These are phyloP conservation scores for Aspergillus sp. DNA, from an alignment of 2,329 filamentous ascomycete species.

Conservation along the genomic window DNA sequence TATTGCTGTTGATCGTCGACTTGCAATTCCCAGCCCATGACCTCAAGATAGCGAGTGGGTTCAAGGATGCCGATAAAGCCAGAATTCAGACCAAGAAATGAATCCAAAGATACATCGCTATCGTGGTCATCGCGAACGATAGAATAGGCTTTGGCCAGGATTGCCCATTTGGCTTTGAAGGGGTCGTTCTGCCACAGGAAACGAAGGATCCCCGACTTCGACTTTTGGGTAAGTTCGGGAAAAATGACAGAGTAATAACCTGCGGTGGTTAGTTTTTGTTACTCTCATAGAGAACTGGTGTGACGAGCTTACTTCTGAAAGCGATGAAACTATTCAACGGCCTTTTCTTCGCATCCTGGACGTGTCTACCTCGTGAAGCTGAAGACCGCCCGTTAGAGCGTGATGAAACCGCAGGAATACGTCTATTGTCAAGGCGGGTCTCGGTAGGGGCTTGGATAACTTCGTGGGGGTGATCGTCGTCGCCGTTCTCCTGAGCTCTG, in stretches of 20 bases:
- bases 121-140: conserved; percentile 53
- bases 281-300: background rate
- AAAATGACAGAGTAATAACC: conserved; percentile 51
- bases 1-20: conserved; percentile 29
- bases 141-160: conserved; percentile 57
- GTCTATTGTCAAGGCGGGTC: conserved; percentile 1
- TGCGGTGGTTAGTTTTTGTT: conserved; percentile 21
- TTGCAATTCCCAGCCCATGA: conserved; percentile 48
- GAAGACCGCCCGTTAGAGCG: conserved; percentile 9
- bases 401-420: conserved; percentile 7
- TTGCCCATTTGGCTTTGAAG: conserved; percentile 52
- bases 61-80: conserved; percentile 49
- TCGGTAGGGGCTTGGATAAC: conserved; percentile 3
- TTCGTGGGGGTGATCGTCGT: conserved; percentile 4
- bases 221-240: conserved; percentile 50
- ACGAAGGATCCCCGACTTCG: conserved; percentile 51
- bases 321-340: conserved; percentile 41
- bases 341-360: conserved; percentile 21
- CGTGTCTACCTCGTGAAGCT: conserved; percentile 18
- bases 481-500: conserved; percentile 7
- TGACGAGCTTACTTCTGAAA: conserved; percentile 33
- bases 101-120: conserved; percentile 46
- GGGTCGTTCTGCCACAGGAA: conserved; percentile 52
- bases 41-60: conserved; percentile 46
- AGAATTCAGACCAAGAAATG: conserved; percentile 48